phyloP scores from a whole-genome alignment of 208 protist species.

The Trypanosomatidae sp. region DNA sequence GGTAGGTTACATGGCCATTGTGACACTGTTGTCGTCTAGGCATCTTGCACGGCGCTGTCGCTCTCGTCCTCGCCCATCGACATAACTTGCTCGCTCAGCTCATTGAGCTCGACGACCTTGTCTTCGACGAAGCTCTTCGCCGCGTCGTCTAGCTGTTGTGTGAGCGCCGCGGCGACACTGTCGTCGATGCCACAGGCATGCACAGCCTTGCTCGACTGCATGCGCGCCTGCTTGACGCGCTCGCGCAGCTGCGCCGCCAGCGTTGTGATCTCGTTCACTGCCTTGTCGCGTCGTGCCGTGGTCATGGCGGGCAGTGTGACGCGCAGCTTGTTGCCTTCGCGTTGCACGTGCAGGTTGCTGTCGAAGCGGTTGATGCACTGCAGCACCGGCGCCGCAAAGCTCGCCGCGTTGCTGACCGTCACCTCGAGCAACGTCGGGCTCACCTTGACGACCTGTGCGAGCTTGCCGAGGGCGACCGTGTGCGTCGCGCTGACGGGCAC shows the following conservation, averaged over 20 bases:
- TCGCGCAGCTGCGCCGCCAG: slow-evolving; percentile 30
- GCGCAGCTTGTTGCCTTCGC: slow-evolving; percentile 59
- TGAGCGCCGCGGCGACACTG: slow-evolving; percentile 31
- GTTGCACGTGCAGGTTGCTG: slow-evolving; percentile 43
- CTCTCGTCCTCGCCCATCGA: slow-evolving; percentile 76
- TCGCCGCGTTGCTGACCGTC: slow-evolving; percentile 21
- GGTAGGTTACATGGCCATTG: too few species aligned
- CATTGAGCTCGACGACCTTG: slow-evolving; percentile 54
- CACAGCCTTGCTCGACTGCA: slow-evolving; percentile 39
- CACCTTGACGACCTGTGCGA: slow-evolving; percentile 69
- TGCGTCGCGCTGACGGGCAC: slow-evolving; percentile 51
- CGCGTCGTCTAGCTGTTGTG: slow-evolving; percentile 31
- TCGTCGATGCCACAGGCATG: slow-evolving; percentile 58
- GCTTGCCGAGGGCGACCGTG: slow-evolving; percentile 43
- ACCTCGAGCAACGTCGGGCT: slow-evolving; percentile 49
- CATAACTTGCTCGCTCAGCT: slow-evolving; percentile 60
- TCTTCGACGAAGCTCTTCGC: slow-evolving; percentile 55
- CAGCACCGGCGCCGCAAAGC: slow-evolving; percentile 36
- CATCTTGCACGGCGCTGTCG: slow-evolving; percentile 13
- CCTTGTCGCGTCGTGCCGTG: slow-evolving; percentile 49
- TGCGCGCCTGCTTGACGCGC: slow-evolving; percentile 39
- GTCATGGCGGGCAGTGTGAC: slow-evolving; percentile 56
- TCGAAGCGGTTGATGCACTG: slow-evolving; percentile 71
- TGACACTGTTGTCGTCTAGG: background rate
- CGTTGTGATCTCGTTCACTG: slow-evolving; percentile 31